phyloP scores from a whole-genome alignment of 78 protist species.

The Goniomonas avonlea region DNA sequence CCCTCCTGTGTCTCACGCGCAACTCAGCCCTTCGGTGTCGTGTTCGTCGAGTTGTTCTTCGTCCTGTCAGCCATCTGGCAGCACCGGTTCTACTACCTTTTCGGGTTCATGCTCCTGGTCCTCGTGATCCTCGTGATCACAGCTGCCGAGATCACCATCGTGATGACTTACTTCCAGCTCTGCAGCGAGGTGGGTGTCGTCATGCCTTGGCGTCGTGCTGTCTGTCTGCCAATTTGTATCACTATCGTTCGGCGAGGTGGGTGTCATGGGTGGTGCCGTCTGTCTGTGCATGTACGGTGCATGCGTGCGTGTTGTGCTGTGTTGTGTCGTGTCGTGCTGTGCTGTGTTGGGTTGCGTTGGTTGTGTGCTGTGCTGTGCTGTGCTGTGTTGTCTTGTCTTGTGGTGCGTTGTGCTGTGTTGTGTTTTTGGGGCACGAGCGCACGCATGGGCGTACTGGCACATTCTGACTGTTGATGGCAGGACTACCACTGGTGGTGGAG shows the following conservation, averaged over 20 bases:
- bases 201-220: not conserved
- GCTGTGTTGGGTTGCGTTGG: not conserved
- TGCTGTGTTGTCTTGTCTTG: not conserved
- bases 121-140: conserved; percentile 77
- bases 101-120: conserved; percentile 27
- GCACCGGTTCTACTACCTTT: conserved; percentile 29
- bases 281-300: too few relatives aligned
- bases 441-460: not conserved
- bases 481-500: conserved; percentile 91
- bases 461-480: not conserved
- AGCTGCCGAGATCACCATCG: conserved; percentile 81
- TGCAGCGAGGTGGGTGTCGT: conserved; percentile 50
- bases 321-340: not conserved
- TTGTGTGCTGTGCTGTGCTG: not conserved
- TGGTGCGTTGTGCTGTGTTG: not conserved
- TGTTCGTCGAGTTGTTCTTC: conserved; percentile 68
- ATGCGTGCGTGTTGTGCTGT: not conserved
- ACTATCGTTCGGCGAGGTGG: not conserved
- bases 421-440: not conserved
- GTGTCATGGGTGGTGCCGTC: too few relatives aligned
- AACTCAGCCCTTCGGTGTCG: conserved; percentile 63
- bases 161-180: conserved; percentile 89
- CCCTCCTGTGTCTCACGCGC: too few relatives aligned
- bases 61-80: conserved; percentile 55
- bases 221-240: not conserved